Evolutionary conservation across 768 basidiomycete genomes (phyloP).

Genomic region (Auriscalpium vulgare): DNA sequence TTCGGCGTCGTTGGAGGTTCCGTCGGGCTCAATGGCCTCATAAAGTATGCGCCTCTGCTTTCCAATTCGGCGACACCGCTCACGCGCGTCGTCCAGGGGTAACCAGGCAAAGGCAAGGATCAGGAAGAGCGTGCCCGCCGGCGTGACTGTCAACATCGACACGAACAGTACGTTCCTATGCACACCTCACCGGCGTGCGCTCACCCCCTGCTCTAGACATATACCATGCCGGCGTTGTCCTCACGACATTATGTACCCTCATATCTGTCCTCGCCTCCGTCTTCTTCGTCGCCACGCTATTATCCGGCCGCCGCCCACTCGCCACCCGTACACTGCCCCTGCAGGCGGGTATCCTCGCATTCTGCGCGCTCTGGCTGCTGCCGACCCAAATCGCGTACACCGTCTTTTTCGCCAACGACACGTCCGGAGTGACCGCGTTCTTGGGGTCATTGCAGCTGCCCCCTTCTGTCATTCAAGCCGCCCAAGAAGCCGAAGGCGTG

Average conservation of each 20-base stretch:
- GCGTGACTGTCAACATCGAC: conserved; percentile 8
- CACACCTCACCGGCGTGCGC: conserved; percentile 12
- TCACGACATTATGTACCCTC: conserved; percentile 17
- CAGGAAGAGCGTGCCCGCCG: conserved; percentile 2
- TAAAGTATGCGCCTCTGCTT: conserved; percentile 17
- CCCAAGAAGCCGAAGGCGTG: conserved; percentile 30
- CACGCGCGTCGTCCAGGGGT: background rate
- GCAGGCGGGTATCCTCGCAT: conserved; percentile 32
- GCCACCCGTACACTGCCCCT: conserved; percentile 23
- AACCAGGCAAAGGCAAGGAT: conserved; percentile 6
- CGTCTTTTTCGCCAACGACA: conserved; percentile 35
- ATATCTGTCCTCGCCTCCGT: conserved; percentile 28
- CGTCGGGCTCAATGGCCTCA: conserved; percentile 25
- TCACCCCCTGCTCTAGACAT: conserved; percentile 16
- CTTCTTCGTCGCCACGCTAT: conserved; percentile 19
- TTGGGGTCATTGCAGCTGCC: conserved; percentile 32
- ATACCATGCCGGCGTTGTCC: conserved; percentile 11
- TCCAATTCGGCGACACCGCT: background rate
- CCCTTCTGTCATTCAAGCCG: conserved; percentile 25
- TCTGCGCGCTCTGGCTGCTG: conserved; percentile 40
- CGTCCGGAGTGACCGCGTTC: conserved; percentile 35
- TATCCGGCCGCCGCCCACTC: conserved; percentile 14
- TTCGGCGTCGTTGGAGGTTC: conserved; percentile 23
- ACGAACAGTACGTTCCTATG: conserved; percentile 11
- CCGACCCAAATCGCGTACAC: conserved; percentile 41